Conservation (phyloP, 306 rosid species). For the Crataegus laevigata region DNA sequence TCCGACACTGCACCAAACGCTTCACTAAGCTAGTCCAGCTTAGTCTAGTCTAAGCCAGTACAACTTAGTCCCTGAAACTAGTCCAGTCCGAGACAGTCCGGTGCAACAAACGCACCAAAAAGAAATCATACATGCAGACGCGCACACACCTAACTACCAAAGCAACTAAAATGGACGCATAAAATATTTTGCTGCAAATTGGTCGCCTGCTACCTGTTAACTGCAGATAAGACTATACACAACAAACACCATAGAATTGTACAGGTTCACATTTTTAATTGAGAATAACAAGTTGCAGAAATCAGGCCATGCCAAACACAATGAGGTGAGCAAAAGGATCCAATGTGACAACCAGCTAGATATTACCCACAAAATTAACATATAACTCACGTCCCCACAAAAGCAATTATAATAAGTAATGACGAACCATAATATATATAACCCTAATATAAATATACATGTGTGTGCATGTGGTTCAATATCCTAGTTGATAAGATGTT, state of each 20-base stretch:
- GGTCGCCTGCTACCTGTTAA: not conserved
- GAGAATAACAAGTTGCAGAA: not conserved
- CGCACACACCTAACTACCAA: not conserved
- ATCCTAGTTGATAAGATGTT: too few species aligned
- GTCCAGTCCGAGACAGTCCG: too few species aligned
- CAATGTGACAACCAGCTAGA: slow-evolving; percentile 26
- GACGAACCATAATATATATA: not conserved
- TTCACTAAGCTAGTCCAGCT: too few species aligned
- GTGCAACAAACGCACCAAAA: too few species aligned
- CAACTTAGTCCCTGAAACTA: too few species aligned
- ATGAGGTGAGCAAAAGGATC: slow-evolving; percentile 17
- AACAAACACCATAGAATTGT: not conserved
- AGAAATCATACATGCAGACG: not conserved
- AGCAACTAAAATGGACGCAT: not conserved
- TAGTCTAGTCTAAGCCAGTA: too few species aligned
- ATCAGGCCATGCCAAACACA: slow-evolving; percentile 1
- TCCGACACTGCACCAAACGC: too few species aligned
- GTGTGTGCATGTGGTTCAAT: too few species aligned
- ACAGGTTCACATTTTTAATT: not conserved
- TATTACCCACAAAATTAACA: not conserved
- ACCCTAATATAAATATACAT: too few species aligned
- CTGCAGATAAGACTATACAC: not conserved
- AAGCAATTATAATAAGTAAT: not conserved
- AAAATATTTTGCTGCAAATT: not conserved
- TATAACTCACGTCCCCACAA: not conserved